Evolutionary conservation across 306 rosid genomes (phyloP).

Genomic region (Vachellia collinsii): DNA sequence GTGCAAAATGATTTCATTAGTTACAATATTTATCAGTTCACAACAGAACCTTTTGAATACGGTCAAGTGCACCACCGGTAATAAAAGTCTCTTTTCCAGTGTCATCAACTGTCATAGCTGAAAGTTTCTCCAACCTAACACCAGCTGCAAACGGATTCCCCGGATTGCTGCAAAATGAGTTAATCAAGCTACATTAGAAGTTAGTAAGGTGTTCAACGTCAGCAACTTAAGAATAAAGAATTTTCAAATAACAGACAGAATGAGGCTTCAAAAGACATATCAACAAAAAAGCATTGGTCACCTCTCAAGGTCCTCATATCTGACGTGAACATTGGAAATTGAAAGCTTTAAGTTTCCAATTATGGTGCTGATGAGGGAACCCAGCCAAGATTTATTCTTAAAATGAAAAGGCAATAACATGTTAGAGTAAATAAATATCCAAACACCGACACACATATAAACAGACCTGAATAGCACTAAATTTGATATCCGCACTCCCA

Average conservation of each 20-base stretch:
- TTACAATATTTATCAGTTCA: no score
- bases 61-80: conserved; percentile 82
- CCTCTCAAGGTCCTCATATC: conserved; percentile 98
- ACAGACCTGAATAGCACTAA: conserved; percentile 26
- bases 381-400: conserved; percentile 94
- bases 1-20: conserved; percentile 24
- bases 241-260: neutral
- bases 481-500: neutral
- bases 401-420: conserved; percentile 29
- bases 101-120: conserved; percentile 87
- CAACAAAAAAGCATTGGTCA: conserved; percentile 29
- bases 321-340: conserved; percentile 88
- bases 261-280: neutral
- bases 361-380: conserved; percentile 88
- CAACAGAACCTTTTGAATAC: conserved; percentile 83
- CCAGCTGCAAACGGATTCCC: conserved; percentile 98
- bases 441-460: conserved; percentile 23
- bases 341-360: conserved; percentile 96
- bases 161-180: conserved; percentile 75
- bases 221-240: neutral
- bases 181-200: conserved; percentile 41
- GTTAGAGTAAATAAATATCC: conserved; percentile 39
- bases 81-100: conserved; percentile 84
- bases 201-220: neutral
- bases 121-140: conserved; percentile 84